Base-by-base conservation (phyloP, 148 eudicot species). In the Persicaria tinctoria region DNA sequence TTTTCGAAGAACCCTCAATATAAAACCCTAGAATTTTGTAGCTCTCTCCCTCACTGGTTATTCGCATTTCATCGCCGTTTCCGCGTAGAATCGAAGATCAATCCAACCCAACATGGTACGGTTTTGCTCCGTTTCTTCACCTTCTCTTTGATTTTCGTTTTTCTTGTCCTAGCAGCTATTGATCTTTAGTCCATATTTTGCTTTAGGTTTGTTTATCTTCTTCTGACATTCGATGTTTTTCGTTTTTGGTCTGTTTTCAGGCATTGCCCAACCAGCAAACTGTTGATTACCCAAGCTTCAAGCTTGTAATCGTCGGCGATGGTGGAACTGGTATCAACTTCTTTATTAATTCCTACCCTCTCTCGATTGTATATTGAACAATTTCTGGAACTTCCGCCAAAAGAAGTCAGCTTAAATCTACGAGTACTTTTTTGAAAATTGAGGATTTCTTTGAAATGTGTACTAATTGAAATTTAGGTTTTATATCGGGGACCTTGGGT, bases 291-390 rank as follows among this genome's bases (percentile, higher is more conserved):
- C 93, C 93, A 1, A 89, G 85, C 74, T 89, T 89, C 78, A 89
- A 89, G 89, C 93, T 89, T 72, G 93, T 89, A 3, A 85, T 89
- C 76, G 93, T 89, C 68, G 93, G 93, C 57, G 93, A 89, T 77
- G 93, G 93, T 77, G 93, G 93, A 49, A 89, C 93, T 46, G 41
- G 41, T 32, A 32, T 32, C 41, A 32, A 32, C 41, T 32, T 32
- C 41, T 32, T 60, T 7, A 1, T 9, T 41, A 14, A 6, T 0
- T n/a, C 45, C 17, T 6, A 17, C 32, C 23, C 5, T 32, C 41
- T 32, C 14, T 14, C n/a, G 27, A 0, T 12, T 0, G 8, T 51
- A 68, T 75, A 8, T 0, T 56, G 41, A 32, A 32, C 41, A 2
- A 32, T 32, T 32, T 32, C 41, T 32, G 41, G 41, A 32, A 32